Evolutionary conservation across 2,329 filamentous ascomycete genomes (phyloP).

Genomic region (Mycosphaerella sp.): DNA sequence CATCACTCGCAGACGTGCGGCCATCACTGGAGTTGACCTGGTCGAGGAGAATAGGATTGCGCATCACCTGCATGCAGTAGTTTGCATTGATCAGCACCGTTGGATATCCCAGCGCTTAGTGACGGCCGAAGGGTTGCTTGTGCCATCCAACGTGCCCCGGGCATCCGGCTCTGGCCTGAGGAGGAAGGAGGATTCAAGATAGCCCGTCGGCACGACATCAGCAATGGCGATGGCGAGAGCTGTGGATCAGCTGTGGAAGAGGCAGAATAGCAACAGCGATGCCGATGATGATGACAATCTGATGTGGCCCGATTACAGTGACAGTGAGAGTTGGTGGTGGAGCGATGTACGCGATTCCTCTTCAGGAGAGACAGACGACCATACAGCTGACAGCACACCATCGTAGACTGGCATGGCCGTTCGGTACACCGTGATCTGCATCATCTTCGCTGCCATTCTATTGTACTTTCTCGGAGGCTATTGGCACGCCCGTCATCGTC

Average conservation of each 20-base stretch:
- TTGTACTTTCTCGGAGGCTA: constrained; percentile 63
- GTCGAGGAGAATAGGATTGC: background rate
- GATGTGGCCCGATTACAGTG: background rate
- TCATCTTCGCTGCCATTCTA: constrained; percentile 53
- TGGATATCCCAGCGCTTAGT: background rate
- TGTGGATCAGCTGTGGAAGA: background rate
- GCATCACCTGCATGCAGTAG: background rate
- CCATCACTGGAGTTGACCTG: background rate
- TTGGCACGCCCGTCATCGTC: constrained; percentile 60
- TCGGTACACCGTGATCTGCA: constrained; percentile 65
- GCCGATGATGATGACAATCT: background rate
- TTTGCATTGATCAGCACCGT: background rate
- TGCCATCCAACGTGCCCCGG: background rate
- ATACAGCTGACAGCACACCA: background rate
- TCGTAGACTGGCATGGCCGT: constrained; percentile 46
- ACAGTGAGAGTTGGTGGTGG: background rate
- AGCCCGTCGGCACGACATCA: background rate
- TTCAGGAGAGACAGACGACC: too few relatives aligned
- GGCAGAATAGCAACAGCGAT: background rate
- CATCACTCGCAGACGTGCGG: background rate
- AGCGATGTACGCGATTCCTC: background rate
- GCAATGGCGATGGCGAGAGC: background rate
- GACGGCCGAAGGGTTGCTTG: background rate
- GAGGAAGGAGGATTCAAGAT: background rate
- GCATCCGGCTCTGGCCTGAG: background rate